A percentile compares a stretch with the other conserved stretches of the same genome.
These are phyloP conservation scores for Yarrowia hollandica DNA, from an alignment of 805 yeast genomes.

Conservation along the genomic window DNA sequence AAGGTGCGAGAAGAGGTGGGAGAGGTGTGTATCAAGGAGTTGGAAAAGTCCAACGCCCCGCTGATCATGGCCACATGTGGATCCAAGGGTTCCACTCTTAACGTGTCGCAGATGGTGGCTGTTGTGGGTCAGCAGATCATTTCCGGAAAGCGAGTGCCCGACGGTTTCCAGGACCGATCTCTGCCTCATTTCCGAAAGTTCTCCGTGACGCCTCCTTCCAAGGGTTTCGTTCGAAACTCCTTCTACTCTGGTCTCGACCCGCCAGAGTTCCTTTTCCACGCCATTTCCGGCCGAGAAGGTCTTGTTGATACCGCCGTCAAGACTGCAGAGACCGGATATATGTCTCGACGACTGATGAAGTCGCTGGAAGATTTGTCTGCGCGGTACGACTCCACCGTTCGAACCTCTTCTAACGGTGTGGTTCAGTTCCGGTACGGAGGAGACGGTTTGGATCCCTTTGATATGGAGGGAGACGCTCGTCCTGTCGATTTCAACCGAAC, in stretches of 20 bases:
- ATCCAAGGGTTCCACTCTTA: slow-evolving; percentile 95
- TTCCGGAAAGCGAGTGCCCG: slow-evolving; percentile 98
- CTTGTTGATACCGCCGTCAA: slow-evolving; percentile 98
- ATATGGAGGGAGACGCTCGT: slow-evolving; percentile 98
- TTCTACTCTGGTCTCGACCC: slow-evolving; percentile 93
- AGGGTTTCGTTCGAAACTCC: slow-evolving; percentile 96
- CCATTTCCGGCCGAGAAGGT: slow-evolving; percentile 99
- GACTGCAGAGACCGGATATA: slow-evolving; percentile 98
- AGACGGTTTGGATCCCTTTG: slow-evolving; percentile 96
- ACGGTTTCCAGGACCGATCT: slow-evolving; percentile 99
- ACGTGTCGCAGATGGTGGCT: slow-evolving; percentile 99
- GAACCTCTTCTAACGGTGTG: slow-evolving; percentile 93
- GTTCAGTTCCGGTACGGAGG: slow-evolving; percentile 99
- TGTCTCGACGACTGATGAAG: slow-evolving; percentile 97
- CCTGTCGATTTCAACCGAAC: slow-evolving; percentile 93
- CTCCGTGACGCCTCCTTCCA: slow-evolving; percentile 95
- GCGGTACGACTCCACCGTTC: slow-evolving; percentile 88
- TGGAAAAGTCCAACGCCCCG: slow-evolving; percentile 90
- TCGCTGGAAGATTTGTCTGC: slow-evolving; percentile 94
- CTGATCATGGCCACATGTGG: slow-evolving; percentile 99
- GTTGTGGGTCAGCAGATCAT: slow-evolving; percentile 99
- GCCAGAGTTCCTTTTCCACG: slow-evolving; percentile 96
- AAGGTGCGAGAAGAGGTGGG: slow-evolving; percentile 99
- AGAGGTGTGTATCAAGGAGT: slow-evolving; percentile 91
- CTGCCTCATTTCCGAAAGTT: slow-evolving; percentile 94